Conservation (phyloP, 768 basidiomycete species). For the Collybiopsis confluens region DNA sequence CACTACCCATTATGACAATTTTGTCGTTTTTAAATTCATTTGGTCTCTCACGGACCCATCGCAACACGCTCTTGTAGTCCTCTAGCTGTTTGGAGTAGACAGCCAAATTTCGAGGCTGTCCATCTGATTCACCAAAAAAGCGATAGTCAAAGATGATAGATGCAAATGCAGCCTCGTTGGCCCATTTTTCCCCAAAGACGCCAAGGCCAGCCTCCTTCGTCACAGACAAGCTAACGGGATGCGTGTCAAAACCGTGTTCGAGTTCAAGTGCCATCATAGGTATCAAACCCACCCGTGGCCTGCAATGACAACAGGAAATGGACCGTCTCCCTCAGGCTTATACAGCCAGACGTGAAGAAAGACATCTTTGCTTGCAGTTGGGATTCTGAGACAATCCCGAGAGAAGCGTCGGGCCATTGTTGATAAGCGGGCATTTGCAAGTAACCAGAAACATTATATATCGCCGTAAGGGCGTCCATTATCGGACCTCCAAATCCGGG, state of each 20-base stretch:
- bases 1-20: slow-evolving; percentile 22
- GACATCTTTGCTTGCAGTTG: slow-evolving; percentile 8
- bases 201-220: slow-evolving; percentile 23
- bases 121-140: slow-evolving; percentile 20
- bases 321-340: slow-evolving; percentile 12
- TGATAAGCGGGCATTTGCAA: too few species aligned
- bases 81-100: neutral
- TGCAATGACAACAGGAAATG: slow-evolving; percentile 17
- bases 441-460: too few species aligned
- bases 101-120: slow-evolving; percentile 13
- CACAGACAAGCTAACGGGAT: slow-evolving; percentile 16
- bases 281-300: slow-evolving; percentile 19
- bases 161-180: slow-evolving; percentile 18
- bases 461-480: too few species aligned
- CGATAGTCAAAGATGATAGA: slow-evolving; percentile 26
- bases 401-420: too few species aligned
- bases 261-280: neutral
- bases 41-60: slow-evolving; percentile 18
- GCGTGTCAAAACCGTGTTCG: too few species aligned
- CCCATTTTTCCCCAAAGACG: slow-evolving; percentile 21
- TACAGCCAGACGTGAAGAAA: slow-evolving; percentile 19
- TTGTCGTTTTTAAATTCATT: slow-evolving; percentile 20
- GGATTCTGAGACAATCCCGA: slow-evolving; percentile 14
- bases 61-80: slow-evolving; percentile 10
- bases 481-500: too few species aligned